Percentiles rank a stretch among this genome's conserved stretches.
Conservation (phyloP, 768 basidiomycete species). For the Austroboletus eburneus region DNA sequence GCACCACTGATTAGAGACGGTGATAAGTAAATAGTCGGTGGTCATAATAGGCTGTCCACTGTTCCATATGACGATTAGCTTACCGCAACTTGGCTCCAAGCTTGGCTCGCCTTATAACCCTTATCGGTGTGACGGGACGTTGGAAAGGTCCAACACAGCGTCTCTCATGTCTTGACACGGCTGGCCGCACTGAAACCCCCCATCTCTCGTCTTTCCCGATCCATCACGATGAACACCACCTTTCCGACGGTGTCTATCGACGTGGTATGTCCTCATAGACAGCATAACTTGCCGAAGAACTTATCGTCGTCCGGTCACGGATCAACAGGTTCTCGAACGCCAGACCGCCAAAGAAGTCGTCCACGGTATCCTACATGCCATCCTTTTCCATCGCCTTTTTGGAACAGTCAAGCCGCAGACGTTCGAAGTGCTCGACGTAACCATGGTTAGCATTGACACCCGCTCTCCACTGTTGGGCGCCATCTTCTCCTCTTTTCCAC, state of each 20-base stretch:
- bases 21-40: too few species aligned
- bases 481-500: neutral
- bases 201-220: neutral
- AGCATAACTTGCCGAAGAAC: neutral
- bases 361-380: conserved; percentile 71
- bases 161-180: neutral
- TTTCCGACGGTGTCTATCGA: conserved; percentile 30
- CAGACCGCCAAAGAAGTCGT: conserved; percentile 70
- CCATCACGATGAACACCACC: conserved; percentile 22
- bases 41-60: too few species aligned
- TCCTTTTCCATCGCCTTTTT: conserved; percentile 80
- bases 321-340: conserved; percentile 74
- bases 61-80: too few species aligned
- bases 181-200: neutral
- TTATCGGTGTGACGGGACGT: too few species aligned
- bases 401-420: conserved; percentile 73
- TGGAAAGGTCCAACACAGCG: neutral
- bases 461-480: neutral
- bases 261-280: conserved; percentile 17
- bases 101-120: too few species aligned
- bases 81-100: too few species aligned
- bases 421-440: conserved; percentile 79
- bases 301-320: too few species aligned
- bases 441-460: conserved; percentile 53
- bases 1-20: too few species aligned